Evolutionary conservation across 352 stramenopile genomes (phyloP).

Genomic region (Globisporangium ultimum): DNA sequence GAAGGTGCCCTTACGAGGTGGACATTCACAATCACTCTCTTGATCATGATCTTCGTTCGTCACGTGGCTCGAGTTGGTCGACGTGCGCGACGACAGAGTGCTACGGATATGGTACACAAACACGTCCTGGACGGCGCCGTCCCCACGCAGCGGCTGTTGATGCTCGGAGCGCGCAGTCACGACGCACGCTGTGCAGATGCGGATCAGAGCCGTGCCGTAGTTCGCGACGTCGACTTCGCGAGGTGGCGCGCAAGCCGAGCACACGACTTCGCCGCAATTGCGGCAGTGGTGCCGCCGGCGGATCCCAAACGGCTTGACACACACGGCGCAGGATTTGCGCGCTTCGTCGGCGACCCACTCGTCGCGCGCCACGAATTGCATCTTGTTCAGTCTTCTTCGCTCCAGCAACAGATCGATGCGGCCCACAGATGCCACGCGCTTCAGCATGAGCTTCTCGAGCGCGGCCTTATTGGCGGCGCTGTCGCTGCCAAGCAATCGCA

Average conservation of each 20-base stretch:
- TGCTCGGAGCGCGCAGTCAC: constrained; percentile 32
- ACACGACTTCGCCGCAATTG: constrained; percentile 74
- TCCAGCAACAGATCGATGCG: constrained; percentile 55
- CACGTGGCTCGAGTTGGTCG: constrained; percentile 28
- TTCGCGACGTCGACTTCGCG: constrained; percentile 43
- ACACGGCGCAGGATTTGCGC: constrained; percentile 62
- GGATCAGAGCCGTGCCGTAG: constrained; percentile 30
- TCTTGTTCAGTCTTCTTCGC: constrained; percentile 47
- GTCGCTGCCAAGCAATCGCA: constrained; percentile 30
- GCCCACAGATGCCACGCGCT: constrained; percentile 39
- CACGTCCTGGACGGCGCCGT: constrained; percentile 19
- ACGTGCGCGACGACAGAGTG: constrained; percentile 24
- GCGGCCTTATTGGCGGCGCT: constrained; percentile 21
- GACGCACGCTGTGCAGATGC: constrained; percentile 68
- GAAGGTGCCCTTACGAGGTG: background rate
- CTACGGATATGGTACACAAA: constrained; percentile 42
- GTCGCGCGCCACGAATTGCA: constrained; percentile 43
- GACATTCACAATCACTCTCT: background rate
- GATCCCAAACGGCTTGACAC: constrained; percentile 58
- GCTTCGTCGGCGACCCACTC: constrained; percentile 61
- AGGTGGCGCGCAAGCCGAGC: constrained; percentile 53
- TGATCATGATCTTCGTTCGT: constrained; percentile 1
- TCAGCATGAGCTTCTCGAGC: constrained; percentile 47
- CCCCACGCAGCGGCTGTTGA: constrained; percentile 12
- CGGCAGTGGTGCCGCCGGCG: constrained; percentile 64